phyloP scores from a whole-genome alignment of 306 rosid genomes.

The Quercus dentata region DNA sequence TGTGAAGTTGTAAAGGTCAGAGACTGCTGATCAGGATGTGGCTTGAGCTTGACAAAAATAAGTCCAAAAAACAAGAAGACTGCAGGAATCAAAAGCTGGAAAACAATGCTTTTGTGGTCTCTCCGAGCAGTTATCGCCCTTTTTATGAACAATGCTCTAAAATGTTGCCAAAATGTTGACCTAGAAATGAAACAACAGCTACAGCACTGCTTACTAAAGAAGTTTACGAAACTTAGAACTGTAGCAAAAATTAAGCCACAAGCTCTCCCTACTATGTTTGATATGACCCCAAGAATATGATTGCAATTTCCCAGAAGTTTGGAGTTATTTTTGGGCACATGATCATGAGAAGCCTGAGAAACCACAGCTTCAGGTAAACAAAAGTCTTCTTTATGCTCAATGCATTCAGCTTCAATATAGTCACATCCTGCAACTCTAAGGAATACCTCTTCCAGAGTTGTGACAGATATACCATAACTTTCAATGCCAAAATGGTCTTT shows the following conservation, averaged over 20 bases:
- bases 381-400: constrained; percentile 37
- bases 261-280: constrained; percentile 54
- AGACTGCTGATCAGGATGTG: constrained; percentile 90
- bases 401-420: constrained; percentile 53
- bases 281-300: constrained; percentile 51
- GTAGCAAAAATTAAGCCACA: constrained; percentile 54
- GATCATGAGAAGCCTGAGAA: constrained; percentile 49
- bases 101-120: constrained; percentile 81
- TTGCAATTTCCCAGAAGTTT: constrained; percentile 51
- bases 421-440: constrained; percentile 90
- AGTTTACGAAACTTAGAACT: constrained; percentile 53
- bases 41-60: constrained; percentile 87
- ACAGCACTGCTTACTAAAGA: constrained; percentile 54
- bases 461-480: constrained; percentile 95
- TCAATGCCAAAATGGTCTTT: constrained; percentile 70
- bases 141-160: constrained; percentile 77
- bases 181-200: constrained; percentile 68
- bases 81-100: constrained; percentile 92
- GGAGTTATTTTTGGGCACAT: constrained; percentile 30
- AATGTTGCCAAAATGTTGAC: constrained; percentile 87
- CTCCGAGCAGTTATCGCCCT: constrained; percentile 90
- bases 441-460: constrained; percentile 97
- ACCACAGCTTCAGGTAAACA: constrained; percentile 34
- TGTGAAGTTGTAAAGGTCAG: constrained; percentile 80
- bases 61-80: constrained; percentile 85